These are phyloP conservation scores for Fusarium devonianum DNA, from an alignment of 2,329 filamentous ascomycete genomes.

Conservation along the genomic window DNA sequence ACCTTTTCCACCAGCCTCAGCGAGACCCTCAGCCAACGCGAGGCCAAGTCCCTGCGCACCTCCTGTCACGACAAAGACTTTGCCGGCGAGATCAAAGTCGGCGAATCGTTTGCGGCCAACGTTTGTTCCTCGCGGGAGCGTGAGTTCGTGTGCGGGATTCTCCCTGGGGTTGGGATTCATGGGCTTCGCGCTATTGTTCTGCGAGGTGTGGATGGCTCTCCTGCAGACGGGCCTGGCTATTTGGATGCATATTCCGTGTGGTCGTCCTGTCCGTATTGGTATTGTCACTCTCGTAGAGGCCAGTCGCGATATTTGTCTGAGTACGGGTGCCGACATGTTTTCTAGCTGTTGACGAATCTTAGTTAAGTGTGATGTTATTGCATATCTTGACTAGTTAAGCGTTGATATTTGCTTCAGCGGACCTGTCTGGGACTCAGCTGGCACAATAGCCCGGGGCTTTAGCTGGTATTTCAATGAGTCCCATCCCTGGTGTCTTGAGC, in stretches of 20 bases:
- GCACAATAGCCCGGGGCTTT: too few relatives aligned
- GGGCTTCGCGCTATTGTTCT: slow-evolving; percentile 14
- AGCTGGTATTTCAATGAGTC: too few relatives aligned
- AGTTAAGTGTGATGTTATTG: neutral
- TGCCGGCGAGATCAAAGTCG: slow-evolving; percentile 74
- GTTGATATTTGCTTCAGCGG: too few relatives aligned
- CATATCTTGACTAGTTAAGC: neutral
- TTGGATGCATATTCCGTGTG: neutral
- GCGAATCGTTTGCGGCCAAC: slow-evolving; percentile 55
- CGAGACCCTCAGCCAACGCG: slow-evolving; percentile 73
- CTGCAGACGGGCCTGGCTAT: neutral
- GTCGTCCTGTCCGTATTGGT: neutral
- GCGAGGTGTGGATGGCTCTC: slow-evolving; percentile 11
- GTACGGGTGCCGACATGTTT: slow-evolving; percentile 11
- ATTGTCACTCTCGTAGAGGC: neutral
- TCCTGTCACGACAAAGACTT: slow-evolving; percentile 74
- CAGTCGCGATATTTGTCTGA: slow-evolving; percentile 5
- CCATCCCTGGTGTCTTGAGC: too few relatives aligned
- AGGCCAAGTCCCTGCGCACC: slow-evolving; percentile 77
- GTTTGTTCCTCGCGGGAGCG: slow-evolving; percentile 25
- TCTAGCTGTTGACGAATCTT: neutral
- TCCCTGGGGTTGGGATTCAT: slow-evolving; percentile 39
- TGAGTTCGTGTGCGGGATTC: slow-evolving; percentile 18
- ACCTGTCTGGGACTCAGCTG: too few relatives aligned
- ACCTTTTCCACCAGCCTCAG: slow-evolving; percentile 76